These are phyloP conservation scores for Fusarium pilosicola DNA, from an alignment of 2,329 filamentous ascomycete genomes.

Conservation along the genomic window DNA sequence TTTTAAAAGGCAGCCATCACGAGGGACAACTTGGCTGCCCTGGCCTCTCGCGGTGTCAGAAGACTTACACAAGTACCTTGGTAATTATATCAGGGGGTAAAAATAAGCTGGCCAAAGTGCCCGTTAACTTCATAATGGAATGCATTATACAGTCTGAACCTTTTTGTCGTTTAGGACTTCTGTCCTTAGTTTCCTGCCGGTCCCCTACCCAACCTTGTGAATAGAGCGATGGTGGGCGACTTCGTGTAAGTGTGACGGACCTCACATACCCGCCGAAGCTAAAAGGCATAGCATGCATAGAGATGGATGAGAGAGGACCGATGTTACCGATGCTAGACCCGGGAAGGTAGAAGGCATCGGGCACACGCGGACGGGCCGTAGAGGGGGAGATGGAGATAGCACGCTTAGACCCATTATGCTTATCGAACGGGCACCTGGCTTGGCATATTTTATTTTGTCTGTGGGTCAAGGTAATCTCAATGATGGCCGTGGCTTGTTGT, in stretches of 20 bases:
- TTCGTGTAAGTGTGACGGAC: slow-evolving; percentile 36
- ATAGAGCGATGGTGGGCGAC: slow-evolving; percentile 13
- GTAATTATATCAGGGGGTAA: background rate
- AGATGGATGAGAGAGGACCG: slow-evolving; percentile 33
- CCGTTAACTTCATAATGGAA: background rate
- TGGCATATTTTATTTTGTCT: background rate
- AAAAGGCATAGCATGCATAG: slow-evolving; percentile 43
- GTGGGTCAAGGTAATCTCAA: background rate
- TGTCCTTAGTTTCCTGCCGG: background rate
- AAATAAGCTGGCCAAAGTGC: background rate
- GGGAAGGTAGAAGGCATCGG: slow-evolving; percentile 30
- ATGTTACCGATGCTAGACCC: slow-evolving; percentile 35
- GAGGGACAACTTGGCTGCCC: slow-evolving; percentile 2
- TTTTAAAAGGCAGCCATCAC: slow-evolving; percentile 7
- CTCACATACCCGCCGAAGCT: slow-evolving; percentile 47
- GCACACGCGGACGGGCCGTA: slow-evolving; percentile 44
- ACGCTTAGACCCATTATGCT: slow-evolving; percentile 31
- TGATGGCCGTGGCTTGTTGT: slow-evolving; percentile 1
- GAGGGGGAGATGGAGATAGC: slow-evolving; percentile 27
- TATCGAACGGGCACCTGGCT: slow-evolving; percentile 8
- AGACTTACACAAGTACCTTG: background rate
- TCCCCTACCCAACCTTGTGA: background rate
- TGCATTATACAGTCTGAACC: background rate
- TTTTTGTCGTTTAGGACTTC: background rate
- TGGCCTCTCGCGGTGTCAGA: background rate